These are phyloP conservation scores for Physcomitrellopsis africana DNA, from an alignment of 225 moss, liverwort and hornwort genomes.

Conservation along the genomic window DNA sequence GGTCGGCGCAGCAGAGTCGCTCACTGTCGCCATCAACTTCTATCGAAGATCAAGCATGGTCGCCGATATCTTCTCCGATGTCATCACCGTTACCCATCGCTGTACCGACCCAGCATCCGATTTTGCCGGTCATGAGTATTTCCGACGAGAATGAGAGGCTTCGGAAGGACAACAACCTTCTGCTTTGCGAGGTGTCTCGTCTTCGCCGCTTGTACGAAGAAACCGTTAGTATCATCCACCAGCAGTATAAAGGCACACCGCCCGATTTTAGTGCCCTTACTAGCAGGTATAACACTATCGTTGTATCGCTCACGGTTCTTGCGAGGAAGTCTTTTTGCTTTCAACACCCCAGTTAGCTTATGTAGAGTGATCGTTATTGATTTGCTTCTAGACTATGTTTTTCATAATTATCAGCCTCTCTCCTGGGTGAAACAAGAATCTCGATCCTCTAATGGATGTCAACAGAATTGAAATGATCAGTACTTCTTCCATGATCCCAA, in stretches of 20 bases:
- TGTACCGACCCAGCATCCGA: constrained; percentile 16
- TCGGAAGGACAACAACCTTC: constrained; percentile 51
- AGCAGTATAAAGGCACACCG: constrained; percentile 39
- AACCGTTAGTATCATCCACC: constrained; percentile 43
- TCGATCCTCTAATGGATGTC: neutral
- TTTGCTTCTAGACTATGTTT: too few relatives aligned
- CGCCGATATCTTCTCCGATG: constrained; percentile 55
- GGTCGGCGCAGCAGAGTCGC: constrained; percentile 51
- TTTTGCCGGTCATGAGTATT: constrained; percentile 32
- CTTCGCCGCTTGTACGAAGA: constrained; percentile 58
- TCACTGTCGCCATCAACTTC: constrained; percentile 60
- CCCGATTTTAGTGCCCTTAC: constrained; percentile 36
- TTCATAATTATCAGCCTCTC: too few relatives aligned
- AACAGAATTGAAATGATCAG: neutral
- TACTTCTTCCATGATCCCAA: neutral
- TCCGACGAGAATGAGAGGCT: constrained; percentile 63
- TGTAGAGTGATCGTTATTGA: too few relatives aligned
- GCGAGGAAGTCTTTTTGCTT: too few relatives aligned
- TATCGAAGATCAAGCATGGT: constrained; percentile 57
- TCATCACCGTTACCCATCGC: constrained; percentile 46
- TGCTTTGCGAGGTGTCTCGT: constrained; percentile 48
- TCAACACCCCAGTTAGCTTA: too few relatives aligned
- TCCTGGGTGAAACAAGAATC: too few relatives aligned
- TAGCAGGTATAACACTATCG: constrained; percentile 44
- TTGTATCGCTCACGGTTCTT: neutral